Conservation (phyloP, 768 basidiomycete species). For the Podaxis carcinomalis region DNA sequence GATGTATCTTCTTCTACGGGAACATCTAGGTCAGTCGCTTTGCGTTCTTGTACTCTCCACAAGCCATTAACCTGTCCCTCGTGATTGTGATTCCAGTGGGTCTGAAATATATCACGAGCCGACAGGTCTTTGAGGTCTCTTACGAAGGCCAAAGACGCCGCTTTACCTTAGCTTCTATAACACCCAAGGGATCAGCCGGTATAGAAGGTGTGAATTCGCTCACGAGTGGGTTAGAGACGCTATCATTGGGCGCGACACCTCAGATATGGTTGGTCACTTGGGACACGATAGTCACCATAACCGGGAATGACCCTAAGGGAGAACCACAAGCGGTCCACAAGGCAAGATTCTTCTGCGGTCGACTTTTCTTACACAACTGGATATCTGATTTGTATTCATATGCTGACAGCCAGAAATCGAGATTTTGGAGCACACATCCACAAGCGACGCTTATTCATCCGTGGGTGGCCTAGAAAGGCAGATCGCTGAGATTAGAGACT, state of each 20-base stretch:
- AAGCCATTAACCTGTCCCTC: slow-evolving; percentile 5
- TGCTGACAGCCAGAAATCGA: slow-evolving; percentile 40
- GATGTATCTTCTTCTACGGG: slow-evolving; percentile 62
- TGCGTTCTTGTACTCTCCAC: slow-evolving; percentile 1
- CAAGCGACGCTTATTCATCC: slow-evolving; percentile 62
- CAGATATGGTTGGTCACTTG: slow-evolving; percentile 62
- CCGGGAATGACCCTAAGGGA: slow-evolving; percentile 22
- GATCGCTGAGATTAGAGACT: slow-evolving; percentile 66
- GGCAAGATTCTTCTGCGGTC: slow-evolving; percentile 22
- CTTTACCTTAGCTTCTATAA: slow-evolving; percentile 52
- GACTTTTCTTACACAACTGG: slow-evolving; percentile 1
- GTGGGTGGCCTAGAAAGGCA: slow-evolving; percentile 89
- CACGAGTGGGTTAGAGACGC: slow-evolving; percentile 32
- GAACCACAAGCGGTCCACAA: slow-evolving; percentile 26
- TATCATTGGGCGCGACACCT: slow-evolving; percentile 38
- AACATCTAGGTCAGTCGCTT: slow-evolving; percentile 54
- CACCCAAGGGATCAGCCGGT: slow-evolving; percentile 20
- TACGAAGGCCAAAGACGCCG: slow-evolving; percentile 60
- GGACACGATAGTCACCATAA: slow-evolving; percentile 56
- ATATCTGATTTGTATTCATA: background rate
- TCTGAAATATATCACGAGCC: slow-evolving; percentile 60
- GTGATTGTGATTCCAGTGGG: slow-evolving; percentile 46
- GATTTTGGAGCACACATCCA: slow-evolving; percentile 36
- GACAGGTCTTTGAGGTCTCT: slow-evolving; percentile 55
- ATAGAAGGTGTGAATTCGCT: slow-evolving; percentile 27